These are phyloP conservation scores for Aspergillus alliaceus DNA, from an alignment of 2,329 filamentous ascomycete species.

Conservation along the genomic window DNA sequence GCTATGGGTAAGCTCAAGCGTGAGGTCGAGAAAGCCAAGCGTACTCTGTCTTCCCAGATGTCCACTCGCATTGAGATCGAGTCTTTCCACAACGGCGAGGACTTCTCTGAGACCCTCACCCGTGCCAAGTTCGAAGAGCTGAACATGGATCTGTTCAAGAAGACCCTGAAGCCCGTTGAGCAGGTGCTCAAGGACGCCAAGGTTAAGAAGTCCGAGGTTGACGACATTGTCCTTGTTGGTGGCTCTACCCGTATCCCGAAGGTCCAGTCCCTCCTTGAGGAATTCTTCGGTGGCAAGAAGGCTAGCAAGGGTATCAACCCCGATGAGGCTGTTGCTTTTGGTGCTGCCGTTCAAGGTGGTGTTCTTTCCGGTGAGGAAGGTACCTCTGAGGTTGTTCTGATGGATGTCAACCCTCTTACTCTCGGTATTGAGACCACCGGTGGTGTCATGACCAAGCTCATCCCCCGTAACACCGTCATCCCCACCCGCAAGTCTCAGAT, in stretches of 20 bases:
- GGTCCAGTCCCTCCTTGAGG: conserved; percentile 90
- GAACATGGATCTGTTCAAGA: conserved; percentile 99
- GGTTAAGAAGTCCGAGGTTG: conserved; percentile 90
- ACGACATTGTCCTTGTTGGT: conserved; percentile 97
- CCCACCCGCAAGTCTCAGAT: conserved; percentile 97
- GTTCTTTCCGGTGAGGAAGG: conserved; percentile 86
- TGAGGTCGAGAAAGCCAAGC: conserved; percentile 99
- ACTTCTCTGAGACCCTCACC: conserved; percentile 97
- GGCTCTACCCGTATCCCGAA: conserved; percentile 99
- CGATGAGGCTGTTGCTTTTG: conserved; percentile 97
- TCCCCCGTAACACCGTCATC: conserved; percentile 90
- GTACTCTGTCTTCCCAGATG: conserved; percentile 92
- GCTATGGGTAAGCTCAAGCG: conserved; percentile 99
- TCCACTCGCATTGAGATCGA: conserved; percentile 95
- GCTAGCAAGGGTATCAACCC: conserved; percentile 99
- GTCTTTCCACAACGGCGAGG: conserved; percentile 92
- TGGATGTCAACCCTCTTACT: conserved; percentile 96
- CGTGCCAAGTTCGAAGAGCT: conserved; percentile 99
- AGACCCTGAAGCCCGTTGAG: conserved; percentile 97
- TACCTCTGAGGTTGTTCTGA: conserved; percentile 79
- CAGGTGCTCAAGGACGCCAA: conserved; percentile 98
- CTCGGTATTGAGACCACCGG: conserved; percentile 97
- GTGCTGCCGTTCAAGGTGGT: conserved; percentile 95
- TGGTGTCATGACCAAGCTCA: conserved; percentile 96
- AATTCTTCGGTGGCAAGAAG: conserved; percentile 95